Base-by-base conservation (phyloP, 1,139 yeast genomes). In the Geotrichum restrictum region DNA sequence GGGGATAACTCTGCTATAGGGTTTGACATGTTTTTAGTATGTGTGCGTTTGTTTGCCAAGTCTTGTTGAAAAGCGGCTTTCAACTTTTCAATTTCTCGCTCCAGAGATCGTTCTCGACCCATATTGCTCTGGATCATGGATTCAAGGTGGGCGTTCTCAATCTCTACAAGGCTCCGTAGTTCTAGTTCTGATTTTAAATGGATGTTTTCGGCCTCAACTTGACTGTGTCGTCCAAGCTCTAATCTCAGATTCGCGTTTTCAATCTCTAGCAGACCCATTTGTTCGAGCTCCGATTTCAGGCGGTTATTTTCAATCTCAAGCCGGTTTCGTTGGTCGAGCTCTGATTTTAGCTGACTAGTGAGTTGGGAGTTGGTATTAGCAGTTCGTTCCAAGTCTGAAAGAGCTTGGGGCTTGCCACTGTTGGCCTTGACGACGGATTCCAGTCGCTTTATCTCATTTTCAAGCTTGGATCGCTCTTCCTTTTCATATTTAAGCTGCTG, bases 81-180 rank as follows among this genome's bases (percentile, higher is more conserved):
- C n/a, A 21, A n/a, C n/a, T 16, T 14, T n/a, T 45, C 21, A 10
- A 24, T 24, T 21, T 34, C 39, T 34, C n/a, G 21, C 32, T 40
- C 49, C 2, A 40, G 29, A 11, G 22, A 37, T 2, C 27, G 14
- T 45, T 45, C 46, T 19, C 48, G 27, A 18, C 18, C 22, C 18
- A 37, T 27, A 19, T 39, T 41, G 19, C 37, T 32, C 37, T 48
- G 27, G 13, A 39, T 19, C 22, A 34, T 33, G 8, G 32, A 32
- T 16, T 45, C 52, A 14, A 38, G 32, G 18, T 45, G 42, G 13
- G 37, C 11, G n/a, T 43, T 16, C n/a, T 45, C 49, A 3, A 16
- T 21, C n/a, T 38, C 41, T 8, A 38, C 10, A 8, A 18, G 3
- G 3, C 13, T 8, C 7, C 29, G 29, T 8, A 5, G 29, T 8